phyloP scores from a whole-genome alignment of 129 eudicot species.

The Artemisia tridentata region DNA sequence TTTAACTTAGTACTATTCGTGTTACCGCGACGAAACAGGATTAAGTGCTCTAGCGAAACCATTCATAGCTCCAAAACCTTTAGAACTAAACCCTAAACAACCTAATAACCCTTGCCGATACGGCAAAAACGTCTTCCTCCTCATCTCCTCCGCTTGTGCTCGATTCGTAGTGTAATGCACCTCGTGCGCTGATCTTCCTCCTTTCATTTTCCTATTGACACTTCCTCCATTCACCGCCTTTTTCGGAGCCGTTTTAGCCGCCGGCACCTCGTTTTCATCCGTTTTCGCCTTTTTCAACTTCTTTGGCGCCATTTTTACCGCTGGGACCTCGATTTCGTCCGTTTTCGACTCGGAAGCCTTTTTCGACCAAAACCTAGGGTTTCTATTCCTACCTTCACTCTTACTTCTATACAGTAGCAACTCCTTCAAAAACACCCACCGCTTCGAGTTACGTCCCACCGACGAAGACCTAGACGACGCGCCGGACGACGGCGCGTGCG shows the following conservation, averaged over 20 bases:
- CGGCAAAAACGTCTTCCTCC: slow-evolving; percentile 83
- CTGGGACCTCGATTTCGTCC: slow-evolving; percentile 9
- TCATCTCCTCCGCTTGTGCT: slow-evolving; percentile 89
- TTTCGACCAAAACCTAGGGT: slow-evolving; percentile 62
- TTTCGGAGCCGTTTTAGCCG: slow-evolving; percentile 22
- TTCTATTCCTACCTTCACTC: slow-evolving; percentile 71
- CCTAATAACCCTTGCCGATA: slow-evolving; percentile 83
- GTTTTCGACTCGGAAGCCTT: slow-evolving; percentile 17
- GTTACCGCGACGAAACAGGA: slow-evolving; percentile 70
- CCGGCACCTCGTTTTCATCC: background rate
- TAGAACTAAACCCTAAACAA: slow-evolving; percentile 81
- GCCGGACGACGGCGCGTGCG: slow-evolving; percentile 49
- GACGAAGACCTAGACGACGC: slow-evolving; percentile 74
- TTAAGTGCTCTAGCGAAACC: slow-evolving; percentile 75
- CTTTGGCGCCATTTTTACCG: background rate
- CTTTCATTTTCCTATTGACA: slow-evolving; percentile 43
- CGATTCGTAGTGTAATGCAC: slow-evolving; percentile 70
- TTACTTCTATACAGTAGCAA: slow-evolving; percentile 77
- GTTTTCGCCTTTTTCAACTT: background rate
- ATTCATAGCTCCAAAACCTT: slow-evolving; percentile 80
- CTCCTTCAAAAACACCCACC: slow-evolving; percentile 86
- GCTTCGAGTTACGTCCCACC: slow-evolving; percentile 65
- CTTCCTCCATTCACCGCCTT: slow-evolving; percentile 50
- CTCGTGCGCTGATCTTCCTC: slow-evolving; percentile 57
- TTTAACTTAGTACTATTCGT: background rate